Base-by-base conservation (phyloP, 2,329 filamentous ascomycete genomes). In the Cladosporium sp. region DNA sequence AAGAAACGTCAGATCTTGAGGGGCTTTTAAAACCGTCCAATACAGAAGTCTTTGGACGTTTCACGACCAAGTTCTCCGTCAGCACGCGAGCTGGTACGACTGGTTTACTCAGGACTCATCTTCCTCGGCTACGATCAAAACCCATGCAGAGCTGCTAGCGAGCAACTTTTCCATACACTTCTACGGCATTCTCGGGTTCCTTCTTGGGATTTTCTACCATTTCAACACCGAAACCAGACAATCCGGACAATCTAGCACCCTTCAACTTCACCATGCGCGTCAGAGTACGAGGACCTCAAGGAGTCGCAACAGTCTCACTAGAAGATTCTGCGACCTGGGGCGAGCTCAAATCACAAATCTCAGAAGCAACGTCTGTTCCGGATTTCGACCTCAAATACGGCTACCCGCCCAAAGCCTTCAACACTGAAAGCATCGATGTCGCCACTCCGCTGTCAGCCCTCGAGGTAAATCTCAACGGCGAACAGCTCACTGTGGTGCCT, bases 311-410 rank as follows among this genome's bases (percentile, higher is more conserved):
- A 3, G 71, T 95, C 47, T 80, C 80, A 13, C 73, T 95, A 22
- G 74, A 82, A 30, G 84, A 89, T 49, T 72, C 80, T 54, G 85
- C 88, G 47, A 86, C 82, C 3, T 77, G 89, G 40, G 72, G 71
- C 42, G 75, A 83, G 47, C 74, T 91, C 1, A 72, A 84, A 41
- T 65, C 75, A 3, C 73, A 80, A 43, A 83, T 91, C 61, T 76
- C 76, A 45, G 71, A 79, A 43, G 80, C 82, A 61, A 88, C 87
- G 1, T 80, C 80, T 4, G 75, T 92, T 13, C 62, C 75, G 6
- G 74, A 76, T 12, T 90, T 92, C 63, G 80, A 86, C 38, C 73
- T 95, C 55, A 96, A 93, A 74, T 89, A 86, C 70, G 89, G 89
- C 30, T 95, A 87, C 61, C 92, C 92, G 1, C 84, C 88, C 19